Base-by-base conservation (phyloP, 768 basidiomycete genomes). In the Agaricus subrufescens region DNA sequence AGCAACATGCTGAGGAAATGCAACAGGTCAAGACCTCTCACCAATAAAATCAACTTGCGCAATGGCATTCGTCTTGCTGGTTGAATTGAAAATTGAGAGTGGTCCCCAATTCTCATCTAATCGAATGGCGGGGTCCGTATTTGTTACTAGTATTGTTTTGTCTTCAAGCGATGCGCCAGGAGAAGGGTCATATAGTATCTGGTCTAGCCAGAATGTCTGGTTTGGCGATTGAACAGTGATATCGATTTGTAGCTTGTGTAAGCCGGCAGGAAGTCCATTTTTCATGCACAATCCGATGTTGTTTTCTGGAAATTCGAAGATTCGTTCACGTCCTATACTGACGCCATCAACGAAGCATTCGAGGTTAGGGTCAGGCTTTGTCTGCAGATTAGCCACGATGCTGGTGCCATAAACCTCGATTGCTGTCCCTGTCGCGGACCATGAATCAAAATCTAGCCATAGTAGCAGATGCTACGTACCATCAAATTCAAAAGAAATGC, bases 131-230 rank as follows among this genome's bases (percentile, higher is more conserved):
- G 65, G 61, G 52, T 69, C 68, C 4, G 25, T 29, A 40, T 56
- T 58, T 12, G 65, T 64, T 4, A 68, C 43, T 11, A 62, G 29
- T 15, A 69, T 53, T 1, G 61, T 56, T 5, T 57, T 58, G 9
- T 58, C 55, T 27, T 63, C 63, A 23, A 64, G 45, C 7, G 59
- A 29, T 3, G 59, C 49, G 14, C 52, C 57, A 4, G 63, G 48
- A 10, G 63, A 65, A 5, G 68, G 70, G 29, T 62, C 52, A 34
- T 69, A 47, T 12, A 62, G 55, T 23, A 71, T 61, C 14, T 56
- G 14, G 38, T 71, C 69, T 19, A 69, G 54, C 61, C 58, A 68
- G 50, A 68, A 71, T 2, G 65, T 64, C 11, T 64, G 65, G 6
- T 52, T 47, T 4, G 54, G 46, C 40, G 42, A 30, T 23, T 46